These are phyloP conservation scores for Ophiostoma ips DNA, from an alignment of 2,329 filamentous ascomycete genomes.

Conservation along the genomic window DNA sequence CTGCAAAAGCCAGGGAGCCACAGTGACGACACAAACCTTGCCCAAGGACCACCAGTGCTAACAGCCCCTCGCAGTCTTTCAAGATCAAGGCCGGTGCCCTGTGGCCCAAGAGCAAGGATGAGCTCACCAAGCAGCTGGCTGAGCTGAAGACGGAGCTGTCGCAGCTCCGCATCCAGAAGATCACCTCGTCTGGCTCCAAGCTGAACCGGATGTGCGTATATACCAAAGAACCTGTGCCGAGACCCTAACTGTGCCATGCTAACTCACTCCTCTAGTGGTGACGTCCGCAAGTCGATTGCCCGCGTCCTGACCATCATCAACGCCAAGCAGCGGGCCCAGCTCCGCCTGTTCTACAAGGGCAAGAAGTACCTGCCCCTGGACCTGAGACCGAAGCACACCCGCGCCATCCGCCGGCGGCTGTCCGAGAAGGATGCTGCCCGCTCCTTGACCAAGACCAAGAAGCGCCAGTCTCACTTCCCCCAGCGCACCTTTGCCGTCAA, in stretches of 20 bases:
- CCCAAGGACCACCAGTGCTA: neutral
- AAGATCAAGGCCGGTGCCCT: conserved; percentile 93
- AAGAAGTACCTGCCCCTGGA: conserved; percentile 99
- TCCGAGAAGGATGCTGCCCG: conserved; percentile 78
- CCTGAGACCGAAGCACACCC: conserved; percentile 96
- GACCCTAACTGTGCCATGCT: too few species aligned
- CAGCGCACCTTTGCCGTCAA: conserved; percentile 99
- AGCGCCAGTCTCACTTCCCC: conserved; percentile 91
- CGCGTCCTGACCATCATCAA: conserved; percentile 99
- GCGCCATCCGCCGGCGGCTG: conserved; percentile 90
- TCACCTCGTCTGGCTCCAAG: conserved; percentile 88
- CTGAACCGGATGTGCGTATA: conserved; percentile 86
- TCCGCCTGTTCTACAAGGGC: conserved; percentile 98
- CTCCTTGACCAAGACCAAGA: conserved; percentile 88
- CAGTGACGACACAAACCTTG: neutral
- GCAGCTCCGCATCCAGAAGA: conserved; percentile 96
- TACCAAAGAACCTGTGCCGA: too few species aligned
- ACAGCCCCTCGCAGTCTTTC: conserved; percentile 33
- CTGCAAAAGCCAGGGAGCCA: neutral
- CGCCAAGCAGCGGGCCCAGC: conserved; percentile 95
- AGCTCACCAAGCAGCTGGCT: conserved; percentile 86
- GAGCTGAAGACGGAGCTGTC: conserved; percentile 95
- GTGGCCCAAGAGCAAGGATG: conserved; percentile 99
- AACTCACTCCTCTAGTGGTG: conserved; percentile 51
- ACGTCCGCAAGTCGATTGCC: conserved; percentile 98